Evolutionary conservation across 371 early-diverging fungal genomes (phyloP).

Genomic region (Sporodiniella umbellata): DNA sequence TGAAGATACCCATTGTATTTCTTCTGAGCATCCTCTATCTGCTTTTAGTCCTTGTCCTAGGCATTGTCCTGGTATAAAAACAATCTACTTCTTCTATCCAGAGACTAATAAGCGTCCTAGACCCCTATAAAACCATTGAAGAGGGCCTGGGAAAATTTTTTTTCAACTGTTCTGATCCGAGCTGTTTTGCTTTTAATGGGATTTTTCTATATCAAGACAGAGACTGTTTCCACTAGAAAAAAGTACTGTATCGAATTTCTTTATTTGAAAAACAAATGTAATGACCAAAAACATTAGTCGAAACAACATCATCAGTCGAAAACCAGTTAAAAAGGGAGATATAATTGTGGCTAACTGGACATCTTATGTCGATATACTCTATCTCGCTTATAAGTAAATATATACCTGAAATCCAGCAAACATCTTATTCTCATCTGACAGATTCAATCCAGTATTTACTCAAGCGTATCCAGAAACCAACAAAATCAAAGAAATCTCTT

Average conservation of each 20-base stretch:
- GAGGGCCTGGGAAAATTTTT: conserved; percentile 34
- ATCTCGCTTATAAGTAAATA: conserved; percentile 61
- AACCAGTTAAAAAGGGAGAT: conserved; percentile 55
- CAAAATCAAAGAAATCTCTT: conserved; percentile 47
- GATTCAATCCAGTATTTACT: conserved; percentile 72
- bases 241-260: conserved; percentile 40
- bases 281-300: conserved; percentile 1
- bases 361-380: conserved; percentile 82
- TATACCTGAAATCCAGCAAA: not conserved
- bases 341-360: conserved; percentile 80
- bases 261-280: conserved; percentile 6
- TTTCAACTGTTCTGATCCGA: conserved; percentile 41
- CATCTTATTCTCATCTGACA: conserved; percentile 10
- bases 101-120: conserved; percentile 13
- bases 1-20: conserved; percentile 38
- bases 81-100: not conserved
- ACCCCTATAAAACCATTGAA: conserved; percentile 37
- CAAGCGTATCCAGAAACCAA: conserved; percentile 53
- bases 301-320: conserved; percentile 4
- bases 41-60: conserved; percentile 30
- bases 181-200: conserved; percentile 58
- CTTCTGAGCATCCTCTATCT: conserved; percentile 29
- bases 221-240: conserved; percentile 49
- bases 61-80: conserved; percentile 29
- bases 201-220: conserved; percentile 61